Percentiles rank a stretch among this genome's conserved stretches.
phyloP scores from a whole-genome alignment of 2,329 filamentous ascomycete genomes.

The Exophiala aquamarina region DNA sequence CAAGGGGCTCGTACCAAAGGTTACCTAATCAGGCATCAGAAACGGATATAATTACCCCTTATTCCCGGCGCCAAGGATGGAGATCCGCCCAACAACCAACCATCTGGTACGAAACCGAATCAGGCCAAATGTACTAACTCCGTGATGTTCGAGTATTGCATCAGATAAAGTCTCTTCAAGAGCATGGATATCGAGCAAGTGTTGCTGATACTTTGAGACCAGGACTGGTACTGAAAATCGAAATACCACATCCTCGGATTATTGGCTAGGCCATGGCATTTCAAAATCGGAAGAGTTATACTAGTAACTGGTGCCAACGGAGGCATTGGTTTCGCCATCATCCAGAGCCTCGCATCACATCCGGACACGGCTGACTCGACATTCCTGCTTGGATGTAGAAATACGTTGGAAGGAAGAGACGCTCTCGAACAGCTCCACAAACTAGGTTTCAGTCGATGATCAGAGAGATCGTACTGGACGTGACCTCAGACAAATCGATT shows the following conservation, averaged over 20 bases:
- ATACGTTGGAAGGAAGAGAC: background rate
- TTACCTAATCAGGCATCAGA: no score
- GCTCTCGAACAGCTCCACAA: constrained; percentile 2
- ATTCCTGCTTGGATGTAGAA: constrained; percentile 16
- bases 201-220: no score
- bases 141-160: no score
- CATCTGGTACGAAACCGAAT: no score
- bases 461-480: constrained; percentile 1
- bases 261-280: no score
- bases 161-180: background rate
- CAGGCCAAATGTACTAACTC: no score
- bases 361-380: background rate
- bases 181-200: background rate
- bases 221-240: no score
- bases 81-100: no score
- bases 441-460: background rate
- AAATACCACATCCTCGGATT: no score
- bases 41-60: no score
- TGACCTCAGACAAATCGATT: constrained; percentile 10
- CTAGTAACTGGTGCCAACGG: constrained; percentile 17
- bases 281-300: constrained; percentile 5
- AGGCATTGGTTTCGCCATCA: constrained; percentile 15
- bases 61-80: no score
- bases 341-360: constrained; percentile 12
- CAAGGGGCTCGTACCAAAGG: no score